Percentiles rank a stretch among this genome's conserved stretches.
Conservation (phyloP, 2,329 filamentous ascomycete genomes). For the Lecanicillium sp. region DNA sequence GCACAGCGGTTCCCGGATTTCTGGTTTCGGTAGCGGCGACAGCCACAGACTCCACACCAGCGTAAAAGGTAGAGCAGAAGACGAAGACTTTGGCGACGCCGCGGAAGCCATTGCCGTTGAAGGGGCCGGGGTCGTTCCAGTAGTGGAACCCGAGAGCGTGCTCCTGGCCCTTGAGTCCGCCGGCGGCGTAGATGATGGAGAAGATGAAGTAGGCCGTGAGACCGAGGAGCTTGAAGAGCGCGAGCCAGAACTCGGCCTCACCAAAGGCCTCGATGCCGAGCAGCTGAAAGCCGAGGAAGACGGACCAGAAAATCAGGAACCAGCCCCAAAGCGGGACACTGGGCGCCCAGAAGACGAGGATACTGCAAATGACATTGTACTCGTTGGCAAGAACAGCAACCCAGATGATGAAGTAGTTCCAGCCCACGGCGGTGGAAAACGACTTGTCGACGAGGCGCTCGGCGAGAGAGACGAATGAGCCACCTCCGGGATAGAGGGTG, state of each 20-base stretch:
- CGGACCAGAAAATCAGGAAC: constrained; percentile 69
- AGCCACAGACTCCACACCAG: constrained; percentile 58
- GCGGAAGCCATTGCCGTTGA: constrained; percentile 58
- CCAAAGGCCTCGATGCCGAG: constrained; percentile 69
- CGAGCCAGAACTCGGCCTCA: constrained; percentile 75
- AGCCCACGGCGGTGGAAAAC: constrained; percentile 62
- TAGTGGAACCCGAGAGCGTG: constrained; percentile 62
- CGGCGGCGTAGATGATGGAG: constrained; percentile 64
- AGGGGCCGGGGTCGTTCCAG: constrained; percentile 66
- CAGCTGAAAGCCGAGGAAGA: constrained; percentile 63
- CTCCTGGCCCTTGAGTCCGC: constrained; percentile 53
- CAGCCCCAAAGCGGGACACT: constrained; percentile 58
- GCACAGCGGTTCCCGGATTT: constrained; percentile 51
- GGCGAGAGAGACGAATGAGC: constrained; percentile 64
- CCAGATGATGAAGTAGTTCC: constrained; percentile 69
- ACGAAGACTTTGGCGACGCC: constrained; percentile 62
- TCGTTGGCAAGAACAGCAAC: constrained; percentile 61
- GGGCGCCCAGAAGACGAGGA: constrained; percentile 61
- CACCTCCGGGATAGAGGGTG: constrained; percentile 64
- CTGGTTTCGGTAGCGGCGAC: constrained; percentile 58
- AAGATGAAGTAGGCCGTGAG: constrained; percentile 69
- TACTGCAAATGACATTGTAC: constrained; percentile 63
- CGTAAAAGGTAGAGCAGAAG: constrained; percentile 65
- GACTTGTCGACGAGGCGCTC: constrained; percentile 67
- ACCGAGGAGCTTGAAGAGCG: constrained; percentile 63